Base-by-base conservation (phyloP, 148 eudicot species). In the Camellia lanceoleosa region DNA sequence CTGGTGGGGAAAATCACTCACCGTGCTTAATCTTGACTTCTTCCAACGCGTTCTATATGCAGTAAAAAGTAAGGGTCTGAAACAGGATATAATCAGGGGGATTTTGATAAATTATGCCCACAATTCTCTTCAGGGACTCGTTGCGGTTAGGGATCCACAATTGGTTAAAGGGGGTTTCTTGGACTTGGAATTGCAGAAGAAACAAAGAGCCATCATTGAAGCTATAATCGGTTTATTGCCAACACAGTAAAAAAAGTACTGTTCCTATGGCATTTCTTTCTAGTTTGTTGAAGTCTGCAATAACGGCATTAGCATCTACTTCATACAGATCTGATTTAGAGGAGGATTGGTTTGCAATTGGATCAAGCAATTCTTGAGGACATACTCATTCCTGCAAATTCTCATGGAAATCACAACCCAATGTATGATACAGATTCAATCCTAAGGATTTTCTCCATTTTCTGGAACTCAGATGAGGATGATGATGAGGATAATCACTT, bases 301-400 rank as follows among this genome's bases (percentile, higher is more conserved):
- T 94, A 65, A 80, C 89, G 2, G 85, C 89, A 0, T 87, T 90
- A 2, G 81, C 89, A 10, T 89, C 92, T 60, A 88, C 93, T 5
- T 87, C 98, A 66, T 96, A 98, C 84, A 88, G 86, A 65, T 85
- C 97, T 0, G 99, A 96, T 72, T 83, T 96, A 42, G 98, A 84
- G 98, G 62, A 85, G 99, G 81, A 96, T 96, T 0, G 98, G 98
- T 41, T 63, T 94, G 85, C 98, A 94, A 68, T 86, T 96, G 20
- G 97, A 96, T 68, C 95, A 96, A 77, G 99, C 99, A 5, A 96
- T 94, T 49, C 93, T 96, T n/a, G 98, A 96, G 82, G 99, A 96
- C 69, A 86, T 96, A 43, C 88, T 96, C 20, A 89, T 96, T 56
- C 99, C 99, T 13, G 80, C 92, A 7, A 88, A 79, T 84, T 83